These are phyloP conservation scores for Dimocarpus longan DNA, from an alignment of 345 rosid genomes.

Conservation along the genomic window DNA sequence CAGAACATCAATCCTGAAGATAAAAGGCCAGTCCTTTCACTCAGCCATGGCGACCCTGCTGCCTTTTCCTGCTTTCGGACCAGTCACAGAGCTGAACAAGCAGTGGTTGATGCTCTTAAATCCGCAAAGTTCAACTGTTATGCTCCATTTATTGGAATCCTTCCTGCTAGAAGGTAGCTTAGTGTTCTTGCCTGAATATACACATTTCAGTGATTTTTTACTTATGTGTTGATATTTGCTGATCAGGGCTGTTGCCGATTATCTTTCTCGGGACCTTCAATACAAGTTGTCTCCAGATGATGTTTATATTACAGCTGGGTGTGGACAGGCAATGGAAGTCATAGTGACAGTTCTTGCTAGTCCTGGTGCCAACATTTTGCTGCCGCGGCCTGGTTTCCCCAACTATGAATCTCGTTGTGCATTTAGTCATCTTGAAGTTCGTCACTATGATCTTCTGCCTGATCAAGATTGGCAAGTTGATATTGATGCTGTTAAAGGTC, in stretches of 20 bases:
- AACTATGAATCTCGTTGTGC: conserved; percentile 30
- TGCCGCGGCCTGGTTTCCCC: conserved; percentile 36
- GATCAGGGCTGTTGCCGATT: conserved; percentile 36
- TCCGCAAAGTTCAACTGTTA: conserved; percentile 47
- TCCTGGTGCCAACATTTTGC: conserved; percentile 41
- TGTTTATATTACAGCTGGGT: conserved; percentile 35
- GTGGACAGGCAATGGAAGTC: conserved; percentile 36
- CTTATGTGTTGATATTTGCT: background rate
- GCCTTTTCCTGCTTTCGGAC: conserved; percentile 43
- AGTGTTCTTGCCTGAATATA: too few species aligned
- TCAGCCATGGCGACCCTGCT: conserved; percentile 58
- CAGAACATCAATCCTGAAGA: conserved; percentile 35
- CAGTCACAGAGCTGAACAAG: conserved; percentile 34
- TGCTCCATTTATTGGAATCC: conserved; percentile 36
- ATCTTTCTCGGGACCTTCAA: conserved; percentile 32
- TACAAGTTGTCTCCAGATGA: conserved; percentile 30
- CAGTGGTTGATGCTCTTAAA: conserved; percentile 36
- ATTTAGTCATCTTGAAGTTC: conserved; percentile 33
- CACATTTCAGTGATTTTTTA: too few species aligned
- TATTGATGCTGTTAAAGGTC: conserved; percentile 51
- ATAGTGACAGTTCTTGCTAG: conserved; percentile 26
- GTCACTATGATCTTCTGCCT: conserved; percentile 53
- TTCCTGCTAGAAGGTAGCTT: conserved; percentile 55
- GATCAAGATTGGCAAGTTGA: conserved; percentile 67
- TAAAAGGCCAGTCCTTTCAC: conserved; percentile 31